These are phyloP conservation scores for Agaricales sp. DNA, from an alignment of 1,284 basidiomycete genomes.

Conservation along the genomic window DNA sequence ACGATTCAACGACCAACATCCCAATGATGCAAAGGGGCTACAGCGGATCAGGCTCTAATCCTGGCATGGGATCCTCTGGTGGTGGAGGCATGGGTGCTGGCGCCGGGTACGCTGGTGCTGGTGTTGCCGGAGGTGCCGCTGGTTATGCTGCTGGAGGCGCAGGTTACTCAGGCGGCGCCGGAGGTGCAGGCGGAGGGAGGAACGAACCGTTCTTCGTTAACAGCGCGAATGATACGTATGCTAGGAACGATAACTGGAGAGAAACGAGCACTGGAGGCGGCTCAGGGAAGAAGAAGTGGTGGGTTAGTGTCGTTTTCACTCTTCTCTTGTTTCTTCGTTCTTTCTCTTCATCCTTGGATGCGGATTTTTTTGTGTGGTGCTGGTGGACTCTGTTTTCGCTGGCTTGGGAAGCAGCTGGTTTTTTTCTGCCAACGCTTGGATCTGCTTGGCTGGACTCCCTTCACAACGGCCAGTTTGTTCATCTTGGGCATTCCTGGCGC, in stretches of 20 bases:
- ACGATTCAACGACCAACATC: slow-evolving; percentile 4
- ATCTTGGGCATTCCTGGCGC: no score
- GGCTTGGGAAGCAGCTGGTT: no score
- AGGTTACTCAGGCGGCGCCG: slow-evolving; percentile 3
- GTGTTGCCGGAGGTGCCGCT: slow-evolving; percentile 3
- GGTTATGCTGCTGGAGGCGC: slow-evolving; percentile 7
- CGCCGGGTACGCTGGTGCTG: slow-evolving; percentile 1
- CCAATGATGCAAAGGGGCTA: slow-evolving; percentile 4
- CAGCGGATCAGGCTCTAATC: background rate
- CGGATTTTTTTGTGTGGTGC: no score
- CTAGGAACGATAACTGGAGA: background rate
- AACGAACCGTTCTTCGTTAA: slow-evolving; percentile 1
- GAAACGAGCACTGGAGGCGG: background rate
- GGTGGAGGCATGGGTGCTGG: background rate
- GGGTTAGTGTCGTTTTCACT: background rate
- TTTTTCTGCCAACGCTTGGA: no score
- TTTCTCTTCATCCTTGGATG: background rate
- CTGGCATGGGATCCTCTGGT: slow-evolving; percentile 1
- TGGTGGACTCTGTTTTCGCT: no score
- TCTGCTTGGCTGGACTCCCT: no score
- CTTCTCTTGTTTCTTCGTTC: background rate
- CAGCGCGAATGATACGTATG: background rate
- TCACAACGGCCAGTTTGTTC: no score
- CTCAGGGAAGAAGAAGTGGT: background rate
- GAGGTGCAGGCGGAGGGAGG: slow-evolving; percentile 6